Evolutionary conservation across 352 stramenopile species (phyloP), one percentile per base, ranked within the genome.

Genomic region (Pythium volutum): DNA sequence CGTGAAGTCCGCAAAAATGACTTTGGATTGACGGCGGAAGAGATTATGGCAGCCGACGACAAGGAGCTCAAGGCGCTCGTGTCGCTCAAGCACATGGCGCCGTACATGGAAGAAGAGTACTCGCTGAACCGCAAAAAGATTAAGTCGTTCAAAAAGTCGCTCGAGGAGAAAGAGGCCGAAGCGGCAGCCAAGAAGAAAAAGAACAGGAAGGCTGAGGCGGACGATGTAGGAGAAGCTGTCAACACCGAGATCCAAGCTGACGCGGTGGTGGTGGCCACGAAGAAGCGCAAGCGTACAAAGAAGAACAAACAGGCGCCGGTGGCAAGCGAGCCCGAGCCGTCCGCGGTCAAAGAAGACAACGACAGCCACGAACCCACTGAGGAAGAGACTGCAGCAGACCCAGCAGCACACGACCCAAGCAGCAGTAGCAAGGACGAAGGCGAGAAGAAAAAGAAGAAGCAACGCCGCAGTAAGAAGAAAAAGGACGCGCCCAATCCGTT

Each of bases 21-120:
- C 67, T 99, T 98, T 75, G 98, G 98, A 16, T 75, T 99, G 25
- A 97, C 89, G 18, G 90, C 94, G 8, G 91, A 99, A 47, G 97
- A 99, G 65, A 99, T 99, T 67, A 89, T 99, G 63, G 75, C 95
- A 18, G 96, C 97, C 2, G 86, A 98, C 54, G 97, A 99, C 78
- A 91, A 93, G 42, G 93, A 98, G 25, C 81, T 99, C 15, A 98
- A 98, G 65, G 75, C 96, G 63, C 97, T 98, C 61, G 96, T 99
- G 42, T 98, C 92, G 42, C 80, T 99, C 22, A 99, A 99, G 81
- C 94, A 95, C 51, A 80, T 99, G 69, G 96, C 96, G 15, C 95
- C 97, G 2, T 99, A 98, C 73, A 64, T 74, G 15, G 89, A 97
- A n/a, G 61, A 77, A 1, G 89, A 97, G 64, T 95, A 83, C 67